phyloP scores from a whole-genome alignment of 2,329 filamentous ascomycete genomes.

The Biscogniauxia marginata region DNA sequence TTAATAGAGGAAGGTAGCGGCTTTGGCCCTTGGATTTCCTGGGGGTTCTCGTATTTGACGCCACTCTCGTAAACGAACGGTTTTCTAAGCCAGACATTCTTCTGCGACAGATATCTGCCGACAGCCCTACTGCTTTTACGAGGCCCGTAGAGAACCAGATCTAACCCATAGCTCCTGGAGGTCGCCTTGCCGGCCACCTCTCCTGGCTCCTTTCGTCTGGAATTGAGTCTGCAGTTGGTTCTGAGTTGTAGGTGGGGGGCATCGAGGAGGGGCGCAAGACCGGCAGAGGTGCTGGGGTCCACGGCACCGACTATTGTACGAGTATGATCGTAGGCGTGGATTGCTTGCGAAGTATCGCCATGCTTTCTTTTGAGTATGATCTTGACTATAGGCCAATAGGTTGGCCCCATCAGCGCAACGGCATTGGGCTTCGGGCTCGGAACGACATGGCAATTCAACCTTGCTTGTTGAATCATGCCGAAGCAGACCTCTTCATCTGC shows the following conservation, averaged over 20 bases:
- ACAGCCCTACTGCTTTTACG: constrained; percentile 63
- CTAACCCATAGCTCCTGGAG: constrained; percentile 61
- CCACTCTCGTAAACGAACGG: constrained; percentile 56
- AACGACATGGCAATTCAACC: constrained; percentile 64
- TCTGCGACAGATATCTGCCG: constrained; percentile 65
- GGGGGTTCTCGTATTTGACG: constrained; percentile 74
- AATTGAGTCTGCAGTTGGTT: constrained; percentile 68
- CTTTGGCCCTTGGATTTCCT: constrained; percentile 51
- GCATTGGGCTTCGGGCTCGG: constrained; percentile 67
- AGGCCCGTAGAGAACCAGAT: constrained; percentile 78
- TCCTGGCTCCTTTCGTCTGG: constrained; percentile 59
- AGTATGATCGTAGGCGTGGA: constrained; percentile 72
- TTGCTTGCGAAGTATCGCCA: constrained; percentile 55
- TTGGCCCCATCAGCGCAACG: constrained; percentile 55
- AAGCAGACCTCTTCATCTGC: constrained; percentile 75
- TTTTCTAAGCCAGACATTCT: constrained; percentile 64
- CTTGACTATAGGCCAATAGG: constrained; percentile 72
- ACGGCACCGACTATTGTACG: constrained; percentile 73
- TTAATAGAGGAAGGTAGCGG: constrained; percentile 36
- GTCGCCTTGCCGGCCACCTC: constrained; percentile 64
- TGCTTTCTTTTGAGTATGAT: constrained; percentile 63
- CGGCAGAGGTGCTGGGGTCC: constrained; percentile 64
- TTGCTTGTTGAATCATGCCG: constrained; percentile 69
- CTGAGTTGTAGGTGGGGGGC: constrained; percentile 61
- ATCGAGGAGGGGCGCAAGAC: constrained; percentile 73